Evolutionary conservation across 768 basidiomycete genomes (phyloP).

Genomic region (Rhizopogon sp.): DNA sequence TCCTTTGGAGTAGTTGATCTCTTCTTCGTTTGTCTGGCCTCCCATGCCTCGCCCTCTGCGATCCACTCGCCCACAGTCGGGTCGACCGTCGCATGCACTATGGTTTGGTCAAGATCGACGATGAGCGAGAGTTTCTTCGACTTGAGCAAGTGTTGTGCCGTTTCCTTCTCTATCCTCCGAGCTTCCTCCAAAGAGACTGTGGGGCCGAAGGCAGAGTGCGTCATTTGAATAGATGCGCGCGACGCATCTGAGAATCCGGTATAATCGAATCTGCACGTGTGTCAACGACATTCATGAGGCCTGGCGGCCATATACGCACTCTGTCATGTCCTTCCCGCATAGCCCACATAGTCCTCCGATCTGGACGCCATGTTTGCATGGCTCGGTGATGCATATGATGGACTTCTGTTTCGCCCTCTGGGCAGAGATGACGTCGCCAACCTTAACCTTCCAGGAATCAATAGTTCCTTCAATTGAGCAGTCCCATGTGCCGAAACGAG

Average conservation of each 20-base stretch:
- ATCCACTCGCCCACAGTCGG: conserved; percentile 99
- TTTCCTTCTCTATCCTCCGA: conserved; percentile 79
- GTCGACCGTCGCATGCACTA: conserved; percentile 97
- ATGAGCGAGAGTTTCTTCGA: conserved; percentile 85
- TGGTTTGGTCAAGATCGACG: conserved; percentile 98
- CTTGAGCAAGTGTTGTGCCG: conserved; percentile 70
- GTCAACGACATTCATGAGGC: conserved; percentile 8
- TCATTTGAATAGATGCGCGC: conserved; percentile 89
- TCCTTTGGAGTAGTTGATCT: conserved; percentile 29
- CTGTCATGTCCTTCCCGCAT: conserved; percentile 94
- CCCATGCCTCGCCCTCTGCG: conserved; percentile 77
- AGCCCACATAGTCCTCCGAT: conserved; percentile 87
- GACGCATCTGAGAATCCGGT: conserved; percentile 83
- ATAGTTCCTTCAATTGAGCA: conserved; percentile 77
- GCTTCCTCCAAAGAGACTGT: conserved; percentile 93
- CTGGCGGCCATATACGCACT: conserved; percentile 42
- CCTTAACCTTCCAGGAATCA: conserved; percentile 61
- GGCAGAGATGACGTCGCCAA: conserved; percentile 59
- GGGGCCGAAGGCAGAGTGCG: conserved; percentile 86
- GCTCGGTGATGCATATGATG: conserved; percentile 70
- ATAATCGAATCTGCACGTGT: conserved; percentile 62
- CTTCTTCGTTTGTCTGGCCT: conserved; percentile 48
- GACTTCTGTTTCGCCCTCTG: conserved; percentile 55
- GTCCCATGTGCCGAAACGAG: conserved; percentile 89
- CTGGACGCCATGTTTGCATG: conserved; percentile 96